Conservation (phyloP, 331 rosid species). For the Telfairia occidentalis region DNA sequence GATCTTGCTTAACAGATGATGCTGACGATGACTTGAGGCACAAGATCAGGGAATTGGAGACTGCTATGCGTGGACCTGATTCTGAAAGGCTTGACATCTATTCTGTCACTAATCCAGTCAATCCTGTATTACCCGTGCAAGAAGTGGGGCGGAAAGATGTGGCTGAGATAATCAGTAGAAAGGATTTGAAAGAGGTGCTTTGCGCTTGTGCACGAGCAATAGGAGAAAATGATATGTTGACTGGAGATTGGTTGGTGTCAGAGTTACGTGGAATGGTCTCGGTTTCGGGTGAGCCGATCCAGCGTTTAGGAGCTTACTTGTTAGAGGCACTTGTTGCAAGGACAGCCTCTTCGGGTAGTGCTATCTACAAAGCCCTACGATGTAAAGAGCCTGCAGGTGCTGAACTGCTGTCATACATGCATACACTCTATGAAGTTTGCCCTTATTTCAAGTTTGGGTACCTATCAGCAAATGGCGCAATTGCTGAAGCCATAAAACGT, state of each 20-base stretch:
- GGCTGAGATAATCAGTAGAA: conserved; percentile 43
- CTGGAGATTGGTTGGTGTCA: conserved; percentile 52
- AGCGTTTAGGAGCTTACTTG: conserved; percentile 77
- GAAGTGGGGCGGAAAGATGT: conserved; percentile 42
- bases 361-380: conserved; percentile 55
- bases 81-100: conserved; percentile 28
- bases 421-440: conserved; percentile 56
- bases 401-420: conserved; percentile 74
- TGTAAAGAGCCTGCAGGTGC: conserved; percentile 68
- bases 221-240: conserved; percentile 39
- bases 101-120: conserved; percentile 16
- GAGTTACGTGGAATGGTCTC: conserved; percentile 64
- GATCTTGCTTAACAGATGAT: conserved; percentile 41
- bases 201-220: conserved; percentile 60
- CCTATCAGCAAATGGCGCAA: conserved; percentile 85
- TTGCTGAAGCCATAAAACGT: conserved; percentile 64
- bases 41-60: conserved; percentile 73
- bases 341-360: conserved; percentile 69
- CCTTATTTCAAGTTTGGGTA: conserved; percentile 83
- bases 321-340: conserved; percentile 78
- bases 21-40: conserved; percentile 41
- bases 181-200: conserved; percentile 58
- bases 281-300: conserved; percentile 60
- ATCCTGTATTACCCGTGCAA: conserved; percentile 15
- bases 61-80: conserved; percentile 60